A percentile compares a stretch with the other conserved stretches of the same genome.
Conservation (phyloP, 768 basidiomycete genomes). For the Neoboletus magnificus region DNA sequence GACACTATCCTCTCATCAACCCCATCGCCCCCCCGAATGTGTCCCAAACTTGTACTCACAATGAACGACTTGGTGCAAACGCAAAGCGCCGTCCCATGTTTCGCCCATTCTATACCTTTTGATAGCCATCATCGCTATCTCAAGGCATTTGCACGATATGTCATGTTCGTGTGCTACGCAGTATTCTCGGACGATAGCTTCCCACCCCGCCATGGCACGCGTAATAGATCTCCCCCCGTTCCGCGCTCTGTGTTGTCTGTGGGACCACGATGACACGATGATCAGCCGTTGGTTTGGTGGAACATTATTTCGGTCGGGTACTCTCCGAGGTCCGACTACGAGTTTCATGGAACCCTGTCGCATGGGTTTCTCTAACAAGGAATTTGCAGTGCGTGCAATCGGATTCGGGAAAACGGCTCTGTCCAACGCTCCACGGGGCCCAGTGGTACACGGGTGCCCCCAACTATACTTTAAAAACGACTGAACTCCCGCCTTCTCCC, state of each 20-base stretch:
- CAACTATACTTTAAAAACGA: constrained; percentile 1
- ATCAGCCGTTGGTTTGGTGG: background rate
- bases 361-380: background rate
- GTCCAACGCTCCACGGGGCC: background rate
- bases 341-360: background rate
- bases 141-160: too few relatives aligned
- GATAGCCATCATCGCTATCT: background rate
- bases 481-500: background rate
- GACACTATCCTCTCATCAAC: too few relatives aligned
- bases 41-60: too few relatives aligned
- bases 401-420: background rate
- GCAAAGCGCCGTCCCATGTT: background rate
- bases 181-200: background rate
- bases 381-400: background rate
- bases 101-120: too few relatives aligned
- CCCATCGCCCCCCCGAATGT: too few relatives aligned
- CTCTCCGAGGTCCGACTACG: background rate
- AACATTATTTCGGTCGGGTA: background rate
- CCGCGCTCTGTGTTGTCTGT: background rate
- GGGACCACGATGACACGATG: background rate
- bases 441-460: background rate
- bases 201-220: background rate
- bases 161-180: too few relatives aligned
- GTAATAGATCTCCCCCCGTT: background rate
- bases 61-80: too few relatives aligned